These are phyloP conservation scores for Endocarpon pusillum DNA, from an alignment of 495 filamentous ascomycete genomes.

Conservation along the genomic window DNA sequence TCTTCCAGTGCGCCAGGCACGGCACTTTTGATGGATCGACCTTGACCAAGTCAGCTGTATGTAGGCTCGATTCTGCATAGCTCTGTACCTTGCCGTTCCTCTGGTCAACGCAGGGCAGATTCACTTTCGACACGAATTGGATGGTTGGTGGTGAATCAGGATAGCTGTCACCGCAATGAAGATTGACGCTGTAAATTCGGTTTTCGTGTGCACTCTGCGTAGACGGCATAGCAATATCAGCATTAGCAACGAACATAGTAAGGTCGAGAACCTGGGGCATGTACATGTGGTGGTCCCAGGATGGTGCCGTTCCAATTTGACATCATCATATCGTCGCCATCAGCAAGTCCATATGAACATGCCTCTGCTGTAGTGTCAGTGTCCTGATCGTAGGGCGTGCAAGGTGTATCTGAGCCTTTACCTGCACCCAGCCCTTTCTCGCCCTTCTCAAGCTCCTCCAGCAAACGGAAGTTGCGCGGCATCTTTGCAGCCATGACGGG, in stretches of 20 bases:
- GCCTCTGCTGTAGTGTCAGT: slow-evolving; percentile 36
- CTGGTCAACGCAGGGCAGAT: slow-evolving; percentile 79
- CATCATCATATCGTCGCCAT: slow-evolving; percentile 93
- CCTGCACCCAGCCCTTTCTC: slow-evolving; percentile 94
- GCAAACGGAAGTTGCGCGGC: slow-evolving; percentile 84
- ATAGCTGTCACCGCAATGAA: slow-evolving; percentile 84
- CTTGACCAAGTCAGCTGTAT: slow-evolving; percentile 20
- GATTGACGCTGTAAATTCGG: slow-evolving; percentile 93
- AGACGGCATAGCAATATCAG: slow-evolving; percentile 7
- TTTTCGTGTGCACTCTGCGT: slow-evolving; percentile 86
- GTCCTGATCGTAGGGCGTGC: background rate
- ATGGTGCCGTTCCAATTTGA: slow-evolving; percentile 98
- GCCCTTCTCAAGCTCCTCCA: slow-evolving; percentile 96
- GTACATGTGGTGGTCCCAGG: slow-evolving; percentile 85
- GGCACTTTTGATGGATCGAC: slow-evolving; percentile 72
- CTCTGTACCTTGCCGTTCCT: slow-evolving; percentile 49
- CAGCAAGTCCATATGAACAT: slow-evolving; percentile 88
- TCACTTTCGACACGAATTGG: slow-evolving; percentile 82
- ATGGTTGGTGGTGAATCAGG: slow-evolving; percentile 77
- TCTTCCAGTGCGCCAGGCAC: slow-evolving; percentile 74
- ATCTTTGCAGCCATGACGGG: slow-evolving; percentile 61
- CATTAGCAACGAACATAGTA: slow-evolving; percentile 1
- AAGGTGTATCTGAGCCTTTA: slow-evolving; percentile 22
- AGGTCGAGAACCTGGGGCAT: slow-evolving; percentile 14
- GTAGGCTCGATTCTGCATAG: background rate